Evolutionary conservation across 2,329 filamentous ascomycete genomes (phyloP), one percentile per base, ranked within the genome.

Genomic region (Sporothrix luriei): DNA sequence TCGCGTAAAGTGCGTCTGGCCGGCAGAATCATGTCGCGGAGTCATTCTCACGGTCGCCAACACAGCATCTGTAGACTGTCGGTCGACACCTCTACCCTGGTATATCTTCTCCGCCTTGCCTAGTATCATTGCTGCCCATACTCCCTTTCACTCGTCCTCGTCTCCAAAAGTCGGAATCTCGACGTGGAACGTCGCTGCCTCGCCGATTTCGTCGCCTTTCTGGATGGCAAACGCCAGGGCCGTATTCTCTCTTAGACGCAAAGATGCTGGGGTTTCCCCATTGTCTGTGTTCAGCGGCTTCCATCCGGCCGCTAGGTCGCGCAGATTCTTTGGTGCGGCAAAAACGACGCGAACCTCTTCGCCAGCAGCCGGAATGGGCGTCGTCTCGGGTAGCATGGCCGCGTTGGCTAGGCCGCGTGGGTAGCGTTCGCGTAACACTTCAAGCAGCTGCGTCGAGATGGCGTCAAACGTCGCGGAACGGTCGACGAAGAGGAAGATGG

Each of bases 401-500:
- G 57, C 46, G 19, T 21, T 24, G 26, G 78, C 80, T 5, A 90
- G 80, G 13, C 87, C 87, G 0, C 78, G 69, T 0, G 87, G 84
- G 71, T 88, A 89, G 38, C 86, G 80, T 57, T 88, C 86, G 38
- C 76, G 81, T 6, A 93, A 79, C 13, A 87, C 80, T 0, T 81
- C 78, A 21, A 91, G 79, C 1, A 94, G 84, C 24, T 87, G 83
- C 21, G 81, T 74, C 69, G 87, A 87, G 70, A 91, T 80, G 1
- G 82, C 78, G 19, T 82, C 79, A 75, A 92, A 87, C 13, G 87
- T 78, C 51, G 84, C 83, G 16, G 84, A 80, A 5, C 87, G 80
- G 51, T 87, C 84, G 59, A 90, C 83, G 72, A 91, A 88, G 70
- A 93, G 82, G 75, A 91, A 87, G 73, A 93, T 83, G 4, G 90